Conservation (phyloP, 164 flowering plant species). For the Malania oleifera region DNA sequence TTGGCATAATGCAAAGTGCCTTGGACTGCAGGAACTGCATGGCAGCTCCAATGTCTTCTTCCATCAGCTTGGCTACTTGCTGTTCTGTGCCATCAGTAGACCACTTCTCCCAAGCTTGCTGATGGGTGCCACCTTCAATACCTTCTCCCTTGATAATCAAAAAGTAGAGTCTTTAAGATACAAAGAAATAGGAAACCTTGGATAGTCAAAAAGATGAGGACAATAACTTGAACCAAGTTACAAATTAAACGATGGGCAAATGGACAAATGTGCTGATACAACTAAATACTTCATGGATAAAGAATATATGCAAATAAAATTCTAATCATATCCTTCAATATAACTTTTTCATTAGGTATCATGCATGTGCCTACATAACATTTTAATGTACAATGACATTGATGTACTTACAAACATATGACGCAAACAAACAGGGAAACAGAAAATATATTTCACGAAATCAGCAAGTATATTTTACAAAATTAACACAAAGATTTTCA, state of each 20-base stretch:
- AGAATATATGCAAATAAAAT: too few relatives aligned
- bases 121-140: conserved; percentile 40
- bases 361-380: too few relatives aligned
- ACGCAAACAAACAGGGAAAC: not conserved
- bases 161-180: not conserved
- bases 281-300: too few relatives aligned
- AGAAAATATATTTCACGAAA: not conserved
- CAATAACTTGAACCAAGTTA: too few relatives aligned
- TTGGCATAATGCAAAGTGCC: conserved; percentile 80
- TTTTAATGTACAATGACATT: too few relatives aligned
- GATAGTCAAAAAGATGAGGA: too few relatives aligned
- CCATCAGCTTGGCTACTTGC: conserved; percentile 83
- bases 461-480: too few relatives aligned
- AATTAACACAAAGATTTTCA: not conserved
- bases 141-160: conserved; percentile 38
- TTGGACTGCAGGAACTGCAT: conserved; percentile 86
- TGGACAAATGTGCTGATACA: too few relatives aligned
- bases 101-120: conserved; percentile 76
- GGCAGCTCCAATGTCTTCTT: conserved; percentile 78
- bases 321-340: too few relatives aligned
- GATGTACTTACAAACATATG: too few relatives aligned
- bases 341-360: too few relatives aligned
- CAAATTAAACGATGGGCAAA: too few relatives aligned
- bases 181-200: not conserved
- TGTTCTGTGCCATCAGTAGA: conserved; percentile 66